Base-by-base conservation (phyloP, 129 eudicot species). In the Deinandra increscens region DNA sequence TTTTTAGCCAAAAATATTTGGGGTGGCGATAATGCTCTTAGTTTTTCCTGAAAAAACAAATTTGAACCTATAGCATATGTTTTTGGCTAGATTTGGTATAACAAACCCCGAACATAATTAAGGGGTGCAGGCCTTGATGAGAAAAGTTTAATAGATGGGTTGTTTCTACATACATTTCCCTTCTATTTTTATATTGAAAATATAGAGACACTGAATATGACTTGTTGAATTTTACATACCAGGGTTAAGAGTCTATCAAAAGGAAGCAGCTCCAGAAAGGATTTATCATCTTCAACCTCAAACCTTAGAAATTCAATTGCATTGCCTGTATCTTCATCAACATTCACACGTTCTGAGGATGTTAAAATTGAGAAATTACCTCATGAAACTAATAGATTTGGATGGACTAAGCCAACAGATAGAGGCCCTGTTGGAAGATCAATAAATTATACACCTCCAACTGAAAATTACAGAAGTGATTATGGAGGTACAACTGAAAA, bases 241-340 rank as follows among this genome's bases (percentile, higher is more conserved):
- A 87, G 90, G 81, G 95, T 87, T 34, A 87, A 87, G 86, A 82
- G 90, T 80, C 73, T 87, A 48, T 87, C 90, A 0, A 88, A 88
- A 71, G 90, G 90, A n/a, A 84, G 70, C 77, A 71, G 48, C 75
- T 81, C 83, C 20, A 74, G 76, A 75, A 87, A 73, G 78, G 90
- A 87, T 63, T 45, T 75, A 10, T 68, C 74, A 14, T 79, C 89
- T 23, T 76, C 83, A 54, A 72, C 83, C 4, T 42, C 60, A 71
- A 86, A 83, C 43, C 70, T 75, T 49, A 76, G 85, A 37, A 76
- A 70, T 72, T 82, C 90, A 61, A 62, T 71, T 53, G 64, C 76
- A 12, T 48, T 80, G 65, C 81, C 83, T 7, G 75, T 78, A 17
- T 62, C 72, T 17, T 50, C 73, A 15, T 53, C 80, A 23, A 59